Conservation (phyloP, 2,329 filamentous ascomycete species). For the Colletotrichum sp. region DNA sequence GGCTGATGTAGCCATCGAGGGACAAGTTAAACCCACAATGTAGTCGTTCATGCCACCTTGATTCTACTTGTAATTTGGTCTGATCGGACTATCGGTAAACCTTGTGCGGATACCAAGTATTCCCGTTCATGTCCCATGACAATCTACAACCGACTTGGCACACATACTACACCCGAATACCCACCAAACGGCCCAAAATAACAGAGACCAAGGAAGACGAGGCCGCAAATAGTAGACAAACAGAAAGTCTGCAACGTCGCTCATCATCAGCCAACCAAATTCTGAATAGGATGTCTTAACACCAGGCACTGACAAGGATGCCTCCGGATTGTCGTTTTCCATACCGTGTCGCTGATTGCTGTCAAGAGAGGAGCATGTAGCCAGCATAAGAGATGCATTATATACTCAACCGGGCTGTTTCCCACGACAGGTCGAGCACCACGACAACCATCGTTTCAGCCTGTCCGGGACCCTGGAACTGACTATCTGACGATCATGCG, state of each 20-base stretch:
- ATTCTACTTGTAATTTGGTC: no score
- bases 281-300: background rate
- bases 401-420: background rate
- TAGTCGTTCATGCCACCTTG: no score
- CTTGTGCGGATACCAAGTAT: no score
- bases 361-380: background rate
- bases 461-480: no score
- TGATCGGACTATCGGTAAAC: no score
- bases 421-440: background rate
- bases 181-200: rapidly evolving
- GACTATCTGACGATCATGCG: no score
- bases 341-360: rapidly evolving
- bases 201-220: background rate
- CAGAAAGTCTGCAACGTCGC: rapidly evolving
- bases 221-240: no score
- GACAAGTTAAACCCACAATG: no score
- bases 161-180: background rate
- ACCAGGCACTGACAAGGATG: background rate
- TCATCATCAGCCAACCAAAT: background rate
- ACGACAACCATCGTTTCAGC: no score
- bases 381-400: background rate
- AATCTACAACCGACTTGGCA: rapidly evolving
- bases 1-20: no score
- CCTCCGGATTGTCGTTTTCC: rapidly evolving
- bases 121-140: rapidly evolving